Evolutionary conservation across 2,329 filamentous ascomycete genomes (phyloP), one percentile per base, ranked within the genome.

Genomic region (Daldinia sp.): DNA sequence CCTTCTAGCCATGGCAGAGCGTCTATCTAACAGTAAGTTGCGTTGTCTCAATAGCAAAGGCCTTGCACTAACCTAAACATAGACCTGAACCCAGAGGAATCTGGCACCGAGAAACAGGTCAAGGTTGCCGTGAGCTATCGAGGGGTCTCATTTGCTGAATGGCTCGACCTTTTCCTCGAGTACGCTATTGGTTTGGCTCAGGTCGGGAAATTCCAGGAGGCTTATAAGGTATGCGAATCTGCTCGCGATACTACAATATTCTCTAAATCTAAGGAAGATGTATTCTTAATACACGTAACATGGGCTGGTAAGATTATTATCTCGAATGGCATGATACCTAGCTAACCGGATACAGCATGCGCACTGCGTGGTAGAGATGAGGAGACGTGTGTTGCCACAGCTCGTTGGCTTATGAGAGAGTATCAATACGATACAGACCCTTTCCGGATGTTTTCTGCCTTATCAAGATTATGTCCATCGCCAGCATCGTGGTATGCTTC

Each of bases 161-260:
- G 95, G 95, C 84, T 97, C 2, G 91, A 96, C 69, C 83, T 97
- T 0, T 97, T 99, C 74, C 84, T 96, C 32, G 91, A 95, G 72
- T 96, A 96, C 74, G 91, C 93, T 2, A 83, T 97, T 48, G 83
- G 89, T 4, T 84, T 95, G 29, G 91, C 93, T 6, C 85, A 87
- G 39, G 80, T 83, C 17, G 88, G 88, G 30, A 86, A 90, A 48
- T 81, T 85, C 11, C 83, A 89, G 39, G 89, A 92, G 65, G 89
- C 92, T 51, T 97, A 97, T 75, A 87, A 90, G 51, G 87, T 93
- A 6, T 89, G 96, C 69, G 87, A 93, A 64, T 87, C 90, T 4
- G 92, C 92, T 1, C 84, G 89, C 49, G 89, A 92, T 72, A 92
- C 93, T 11, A 93, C 91, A 54, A 87, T 97, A 19, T 98, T 95